Evolutionary conservation across 2,329 filamentous ascomycete genomes (phyloP).

Genomic region (Fusarium sp.): DNA sequence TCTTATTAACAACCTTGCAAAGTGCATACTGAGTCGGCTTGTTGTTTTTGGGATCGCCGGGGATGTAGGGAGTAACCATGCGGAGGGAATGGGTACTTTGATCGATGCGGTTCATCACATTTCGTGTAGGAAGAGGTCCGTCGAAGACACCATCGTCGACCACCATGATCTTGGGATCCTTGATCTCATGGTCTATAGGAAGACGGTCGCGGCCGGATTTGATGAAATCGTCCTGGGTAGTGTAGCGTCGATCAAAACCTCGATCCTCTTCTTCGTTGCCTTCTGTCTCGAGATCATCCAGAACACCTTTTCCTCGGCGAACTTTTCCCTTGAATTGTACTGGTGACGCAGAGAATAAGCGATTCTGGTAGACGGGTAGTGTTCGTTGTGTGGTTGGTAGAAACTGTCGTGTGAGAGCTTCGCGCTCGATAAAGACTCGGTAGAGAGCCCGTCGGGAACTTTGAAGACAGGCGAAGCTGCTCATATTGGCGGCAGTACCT

Average conservation of each 20-base stretch:
- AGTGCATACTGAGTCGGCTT: conserved; percentile 60
- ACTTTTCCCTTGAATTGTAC: conserved; percentile 18
- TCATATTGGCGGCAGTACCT: conserved; percentile 50
- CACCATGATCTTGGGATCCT: conserved; percentile 55
- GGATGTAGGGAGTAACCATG: conserved; percentile 54
- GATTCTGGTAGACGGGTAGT: conserved; percentile 22
- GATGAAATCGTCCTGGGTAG: conserved; percentile 48
- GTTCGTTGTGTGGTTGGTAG: conserved; percentile 8
- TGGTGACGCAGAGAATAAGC: conserved; percentile 24
- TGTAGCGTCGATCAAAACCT: conserved; percentile 51
- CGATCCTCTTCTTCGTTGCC: conserved; percentile 31
- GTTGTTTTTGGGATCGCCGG: conserved; percentile 44
- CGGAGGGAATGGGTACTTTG: conserved; percentile 54
- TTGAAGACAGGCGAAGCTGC: conserved; percentile 53
- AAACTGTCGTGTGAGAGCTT: conserved; percentile 42
- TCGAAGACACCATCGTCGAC: conserved; percentile 54
- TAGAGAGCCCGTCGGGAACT: conserved; percentile 60
- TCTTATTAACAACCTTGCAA: conserved; percentile 76
- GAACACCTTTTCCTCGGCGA: neutral
- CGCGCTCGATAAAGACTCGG: conserved; percentile 57
- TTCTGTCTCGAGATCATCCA: neutral
- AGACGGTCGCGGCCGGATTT: conserved; percentile 52
- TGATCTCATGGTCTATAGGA: conserved; percentile 59
- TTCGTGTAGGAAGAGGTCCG: conserved; percentile 52
- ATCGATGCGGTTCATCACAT: conserved; percentile 56